Evolutionary conservation across 805 yeast species (phyloP).

Genomic region (Candida hungchunana): DNA sequence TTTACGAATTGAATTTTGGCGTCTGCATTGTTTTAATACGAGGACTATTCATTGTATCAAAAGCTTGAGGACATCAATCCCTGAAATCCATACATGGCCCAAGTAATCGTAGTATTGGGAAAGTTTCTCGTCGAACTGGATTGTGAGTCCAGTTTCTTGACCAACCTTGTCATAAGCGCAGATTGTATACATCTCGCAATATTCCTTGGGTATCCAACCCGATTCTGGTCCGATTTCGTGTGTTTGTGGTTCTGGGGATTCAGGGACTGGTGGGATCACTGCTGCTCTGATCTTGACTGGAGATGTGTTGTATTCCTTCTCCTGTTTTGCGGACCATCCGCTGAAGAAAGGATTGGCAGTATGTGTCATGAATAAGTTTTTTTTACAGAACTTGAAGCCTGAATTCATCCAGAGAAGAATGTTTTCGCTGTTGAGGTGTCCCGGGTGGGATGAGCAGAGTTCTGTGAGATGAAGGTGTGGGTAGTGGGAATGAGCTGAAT

Average conservation of each 20-base stretch:
- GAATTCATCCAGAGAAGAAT: slow-evolving; percentile 53
- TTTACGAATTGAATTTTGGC: too few species aligned
- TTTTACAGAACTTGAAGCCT: slow-evolving; percentile 45
- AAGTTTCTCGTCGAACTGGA: slow-evolving; percentile 7
- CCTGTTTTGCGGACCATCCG: neutral
- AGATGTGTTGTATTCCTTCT: slow-evolving; percentile 26
- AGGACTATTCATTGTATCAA: too few species aligned
- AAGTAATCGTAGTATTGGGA: slow-evolving; percentile 4
- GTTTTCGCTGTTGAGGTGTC: slow-evolving; percentile 40
- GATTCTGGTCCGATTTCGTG: slow-evolving; percentile 1
- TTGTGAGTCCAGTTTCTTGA: slow-evolving; percentile 2
- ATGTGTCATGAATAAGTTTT: slow-evolving; percentile 1
- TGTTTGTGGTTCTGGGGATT: neutral
- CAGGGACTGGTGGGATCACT: slow-evolving; percentile 43
- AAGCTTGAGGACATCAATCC: too few species aligned
- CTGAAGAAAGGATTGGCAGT: slow-evolving; percentile 23
- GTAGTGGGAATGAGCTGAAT: slow-evolving; percentile 5
- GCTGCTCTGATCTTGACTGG: slow-evolving; percentile 40
- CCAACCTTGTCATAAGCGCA: slow-evolving; percentile 40
- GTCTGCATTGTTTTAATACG: too few species aligned
- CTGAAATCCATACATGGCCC: too few species aligned
- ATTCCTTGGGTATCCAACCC: slow-evolving; percentile 43
- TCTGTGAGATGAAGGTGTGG: slow-evolving; percentile 17
- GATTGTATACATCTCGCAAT: slow-evolving; percentile 23
- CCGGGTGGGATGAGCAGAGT: slow-evolving; percentile 56